Base-by-base conservation (phyloP, 768 basidiomycete species). In the Amanita rimosa region DNA sequence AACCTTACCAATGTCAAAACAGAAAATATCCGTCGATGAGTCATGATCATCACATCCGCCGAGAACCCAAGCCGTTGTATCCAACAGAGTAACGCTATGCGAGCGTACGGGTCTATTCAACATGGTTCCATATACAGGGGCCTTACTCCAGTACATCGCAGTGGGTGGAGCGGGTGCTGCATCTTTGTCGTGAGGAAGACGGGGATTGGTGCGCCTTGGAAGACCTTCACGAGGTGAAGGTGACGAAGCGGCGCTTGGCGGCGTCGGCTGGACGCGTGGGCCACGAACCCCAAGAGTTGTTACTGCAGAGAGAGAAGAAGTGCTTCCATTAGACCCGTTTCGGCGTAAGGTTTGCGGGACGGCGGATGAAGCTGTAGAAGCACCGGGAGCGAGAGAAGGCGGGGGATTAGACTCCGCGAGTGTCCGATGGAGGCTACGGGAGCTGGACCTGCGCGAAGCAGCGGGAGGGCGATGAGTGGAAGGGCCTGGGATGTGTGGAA, bases 31-130 rank as follows among this genome's bases (percentile, higher is more conserved):
- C 55, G 72, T 76, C 64, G 75, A 80, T 50, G 78, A 81, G 13
- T 79, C 81, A 57, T 76, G 77, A 51, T 86, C 86, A 53, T 94
- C 91, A 53, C 87, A 90, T 2, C 92, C 93, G 7, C 92, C 92
- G 56, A 94, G 84, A 24, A 94, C 57, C 89, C 91, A 97, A 0
- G 84, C 86, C 27, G 78, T 70, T 38, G 80, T 75, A 51, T 93
- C 91, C 16, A 93, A 81, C 40, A 94, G 67, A 0, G 86, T 94
- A 37, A 85, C 83, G 4, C 76, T 88, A 60, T 93, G 91, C 2
- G 89, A 86, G 3, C 91, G 77, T 68, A 93, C 77, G 8, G 74
- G 76, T 46, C 77, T 73, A 56, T 68, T 74, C 2, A 88, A 86
- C 27, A 87, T 53, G 0, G 66, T 49, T 0, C 89, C 89, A 61